phyloP scores from a whole-genome alignment of 345 rosid genomes.

The Hypericum androsaemum region DNA sequence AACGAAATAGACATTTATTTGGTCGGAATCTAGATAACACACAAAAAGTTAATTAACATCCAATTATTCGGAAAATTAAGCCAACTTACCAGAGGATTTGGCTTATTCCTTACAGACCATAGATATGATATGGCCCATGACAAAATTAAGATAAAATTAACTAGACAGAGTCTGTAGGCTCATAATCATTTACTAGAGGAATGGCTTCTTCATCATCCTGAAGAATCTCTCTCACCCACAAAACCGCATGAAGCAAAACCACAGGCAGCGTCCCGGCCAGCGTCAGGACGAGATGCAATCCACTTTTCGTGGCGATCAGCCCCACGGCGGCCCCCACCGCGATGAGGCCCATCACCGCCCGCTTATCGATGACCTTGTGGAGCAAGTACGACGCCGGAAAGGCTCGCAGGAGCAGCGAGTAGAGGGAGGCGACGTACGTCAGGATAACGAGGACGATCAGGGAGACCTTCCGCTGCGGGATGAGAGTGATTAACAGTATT shows the following conservation, averaged over 20 bases:
- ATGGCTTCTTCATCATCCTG: constrained; percentile 1
- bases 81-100: too few species aligned
- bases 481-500: constrained; percentile 16
- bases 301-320: constrained; percentile 16
- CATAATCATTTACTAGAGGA: too few species aligned
- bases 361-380: constrained; percentile 8
- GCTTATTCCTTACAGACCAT: too few species aligned
- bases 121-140: too few species aligned
- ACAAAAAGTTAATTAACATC: too few species aligned
- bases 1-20: too few species aligned
- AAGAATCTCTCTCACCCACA: constrained; percentile 16
- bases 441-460: constrained; percentile 10
- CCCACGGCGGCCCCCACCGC: constrained; percentile 5
- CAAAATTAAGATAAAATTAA: too few species aligned
- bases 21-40: too few species aligned
- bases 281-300: constrained; percentile 18
- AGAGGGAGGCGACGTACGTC: constrained; percentile 12
- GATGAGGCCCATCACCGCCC: constrained; percentile 13
- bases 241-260: constrained; percentile 20
- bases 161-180: too few species aligned
- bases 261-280: constrained; percentile 14
- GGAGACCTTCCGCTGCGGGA: constrained; percentile 18
- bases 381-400: constrained; percentile 6
- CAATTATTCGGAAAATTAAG: too few species aligned
- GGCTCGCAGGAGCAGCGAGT: constrained; percentile 9